Base-by-base conservation (phyloP, 2,329 filamentous ascomycete genomes). In the Cordyceps tenuipes region DNA sequence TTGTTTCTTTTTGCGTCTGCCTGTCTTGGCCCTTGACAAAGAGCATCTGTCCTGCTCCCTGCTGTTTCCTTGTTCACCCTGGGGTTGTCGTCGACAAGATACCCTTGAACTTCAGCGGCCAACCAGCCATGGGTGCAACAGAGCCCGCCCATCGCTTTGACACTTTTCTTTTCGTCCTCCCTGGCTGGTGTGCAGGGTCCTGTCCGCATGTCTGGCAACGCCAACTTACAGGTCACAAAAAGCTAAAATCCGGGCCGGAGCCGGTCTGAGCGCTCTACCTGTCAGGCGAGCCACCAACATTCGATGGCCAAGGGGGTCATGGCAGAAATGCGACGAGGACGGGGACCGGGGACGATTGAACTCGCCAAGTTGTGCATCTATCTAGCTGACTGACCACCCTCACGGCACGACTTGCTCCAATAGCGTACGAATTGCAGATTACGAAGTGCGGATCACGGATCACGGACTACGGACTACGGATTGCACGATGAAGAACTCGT, bases 221-320 rank as follows among this genome's bases (percentile, higher is more conserved):
- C 31, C 43, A 56, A 36, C 29, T 56, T 13, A n/a, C 7, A 26
- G n/a, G 29, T 56, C 29, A 17, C 34, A 51, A 51, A 51, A 41
- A 41, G 29, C 29, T 8, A 29, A 29, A 29, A 47, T 15, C 26
- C 55, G 46, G 55, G 34, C 12, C 34, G 21, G n/a, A 26, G 15
- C 55, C 46, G 55, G 55, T 49, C 55, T 57, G 55, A 57, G 55
- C 55, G 55, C 34, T 36, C 34, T 36, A 41, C 55, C 55, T 49
- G 55, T 29, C 55, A 50, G 44, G 55, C 43, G 31, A 29, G 31
- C 36, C 39, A 26, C 41, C 50, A 39, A 41, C 50, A 39, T 2
- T 34, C 50, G 48, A 51, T 36, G 19, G 34, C 34, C 29, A 15
- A 29, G 19, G 7, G 26, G 15, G 52, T 46, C 52, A 44, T 34